Evolutionary conservation across 1,139 yeast species (phyloP).

Genomic region (Debaryomycetaceae sp.): DNA sequence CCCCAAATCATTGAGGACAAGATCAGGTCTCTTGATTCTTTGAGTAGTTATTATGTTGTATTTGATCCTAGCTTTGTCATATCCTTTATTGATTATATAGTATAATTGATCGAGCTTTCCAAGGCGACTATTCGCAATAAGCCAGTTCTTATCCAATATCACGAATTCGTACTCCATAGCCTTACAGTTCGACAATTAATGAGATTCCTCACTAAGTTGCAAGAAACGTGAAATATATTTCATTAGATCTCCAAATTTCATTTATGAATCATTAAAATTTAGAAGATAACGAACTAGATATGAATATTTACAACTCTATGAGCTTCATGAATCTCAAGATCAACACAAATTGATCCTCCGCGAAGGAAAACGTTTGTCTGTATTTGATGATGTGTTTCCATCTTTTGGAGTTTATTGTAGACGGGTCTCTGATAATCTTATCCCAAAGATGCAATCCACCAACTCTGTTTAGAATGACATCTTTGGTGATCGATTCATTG

Average conservation of each 20-base stretch:
- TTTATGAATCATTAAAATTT: no score
- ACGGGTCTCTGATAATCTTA: conserved; percentile 31
- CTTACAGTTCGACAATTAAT: background rate
- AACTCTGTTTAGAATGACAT: conserved; percentile 20
- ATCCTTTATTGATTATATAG: conserved; percentile 44
- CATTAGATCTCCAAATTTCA: no score
- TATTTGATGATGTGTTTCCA: conserved; percentile 46
- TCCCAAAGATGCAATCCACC: conserved; percentile 50
- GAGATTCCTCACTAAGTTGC: no score
- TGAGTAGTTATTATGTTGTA: conserved; percentile 40
- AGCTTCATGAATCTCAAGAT: conserved; percentile 37
- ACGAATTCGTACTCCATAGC: conserved; percentile 20
- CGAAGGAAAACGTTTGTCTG: conserved; percentile 37
- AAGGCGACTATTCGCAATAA: conserved; percentile 7
- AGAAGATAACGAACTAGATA: no score
- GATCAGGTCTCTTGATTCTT: conserved; percentile 16
- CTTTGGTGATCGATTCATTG: background rate
- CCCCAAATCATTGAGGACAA: background rate
- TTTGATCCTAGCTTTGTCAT: conserved; percentile 41
- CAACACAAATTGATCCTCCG: conserved; percentile 42
- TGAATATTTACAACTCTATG: conserved; percentile 3
- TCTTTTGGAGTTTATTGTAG: conserved; percentile 39
- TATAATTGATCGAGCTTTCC: conserved; percentile 14
- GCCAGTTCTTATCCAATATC: conserved; percentile 23
- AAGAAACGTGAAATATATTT: no score